Base-by-base conservation (phyloP, 2,329 filamentous ascomycete genomes). In the Rhynchosporium graminicola region DNA sequence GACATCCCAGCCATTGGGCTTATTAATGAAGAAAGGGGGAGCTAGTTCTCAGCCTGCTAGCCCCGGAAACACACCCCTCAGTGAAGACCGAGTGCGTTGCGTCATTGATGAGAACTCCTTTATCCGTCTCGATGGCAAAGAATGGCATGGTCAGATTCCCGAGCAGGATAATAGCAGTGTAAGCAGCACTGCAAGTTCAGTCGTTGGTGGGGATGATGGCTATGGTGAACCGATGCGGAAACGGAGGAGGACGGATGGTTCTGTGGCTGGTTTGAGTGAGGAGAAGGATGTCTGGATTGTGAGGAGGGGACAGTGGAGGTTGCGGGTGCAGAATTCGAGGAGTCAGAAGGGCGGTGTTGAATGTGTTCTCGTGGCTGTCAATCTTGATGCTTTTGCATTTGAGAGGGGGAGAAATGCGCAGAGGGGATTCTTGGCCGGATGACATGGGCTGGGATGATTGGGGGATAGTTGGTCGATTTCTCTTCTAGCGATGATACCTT, bases 281-380 rank as follows among this genome's bases (percentile, higher is more conserved):
- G 71, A 72, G 26, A 63, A 62, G 13, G 59, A 65, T 42, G 63
- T 55, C 0, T 92, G 89, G 88, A 79, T 86, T 43, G 79, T 93
- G 26, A 81, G 79, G 62, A 88, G 80, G 15, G 89, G 88, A 0
- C 89, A 91, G 74, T 93, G 89, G 88, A 80, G 88, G 63, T 73
- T 92, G 67, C 81, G 84, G 47, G 84, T 96, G 33, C 87, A 89
- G 71, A 75, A 76, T 6, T 73, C 74, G 10, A 47, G 62, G 8
- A 75, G 75, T 56, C 80, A 81, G 55, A 85, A 81, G 70, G 79
- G 78, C 43, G 79, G 79, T 2, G 80, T 88, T 61, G 89, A 94
- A 76, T 88, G 91, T 63, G 81, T 91, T 28, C 80, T 96, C 56
- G 81, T 89, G 15, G 90, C 87, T 0, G 89, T 93, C 40, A 92